Percentiles rank a stretch among this genome's conserved stretches.
Conservation (phyloP, 2,329 filamentous ascomycete genomes). For the Paecilomyces formosus region DNA sequence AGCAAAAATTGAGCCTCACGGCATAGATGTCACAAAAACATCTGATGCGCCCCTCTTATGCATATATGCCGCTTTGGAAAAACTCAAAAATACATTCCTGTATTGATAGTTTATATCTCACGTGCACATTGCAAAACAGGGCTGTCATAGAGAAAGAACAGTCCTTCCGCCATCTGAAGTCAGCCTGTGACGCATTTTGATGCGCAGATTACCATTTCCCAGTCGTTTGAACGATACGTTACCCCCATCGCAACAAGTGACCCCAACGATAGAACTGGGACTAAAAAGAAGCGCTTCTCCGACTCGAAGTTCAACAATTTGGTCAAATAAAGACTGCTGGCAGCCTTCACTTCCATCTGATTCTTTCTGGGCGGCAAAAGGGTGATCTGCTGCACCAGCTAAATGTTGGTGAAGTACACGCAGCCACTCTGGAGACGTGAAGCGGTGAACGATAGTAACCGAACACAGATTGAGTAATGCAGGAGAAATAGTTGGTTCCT, state of each 20-base stretch:
- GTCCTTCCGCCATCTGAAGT: neutral
- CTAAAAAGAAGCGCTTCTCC: neutral
- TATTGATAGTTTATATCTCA: no score
- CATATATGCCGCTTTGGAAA: no score
- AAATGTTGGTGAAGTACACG: neutral
- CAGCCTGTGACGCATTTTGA: neutral
- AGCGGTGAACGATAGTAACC: conserved; percentile 63
- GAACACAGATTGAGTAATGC: conserved; percentile 61
- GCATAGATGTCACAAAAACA: no score
- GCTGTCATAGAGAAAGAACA: neutral
- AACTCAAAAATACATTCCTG: no score
- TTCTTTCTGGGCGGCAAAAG: neutral
- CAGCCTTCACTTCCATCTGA: neutral
- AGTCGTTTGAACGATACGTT: neutral
- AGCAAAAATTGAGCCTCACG: no score
- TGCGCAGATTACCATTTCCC: neutral
- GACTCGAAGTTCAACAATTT: neutral
- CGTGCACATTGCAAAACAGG: no score
- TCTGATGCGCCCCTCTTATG: no score
- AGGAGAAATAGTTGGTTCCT: conserved; percentile 64
- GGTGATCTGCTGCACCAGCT: neutral
- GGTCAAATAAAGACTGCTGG: neutral
- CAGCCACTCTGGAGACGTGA: conserved; percentile 58
- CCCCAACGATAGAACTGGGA: neutral
- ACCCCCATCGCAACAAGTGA: neutral